Evolutionary conservation across 176 grass and related monocot genomes (phyloP).

Genomic region (Raddia guianensis): DNA sequence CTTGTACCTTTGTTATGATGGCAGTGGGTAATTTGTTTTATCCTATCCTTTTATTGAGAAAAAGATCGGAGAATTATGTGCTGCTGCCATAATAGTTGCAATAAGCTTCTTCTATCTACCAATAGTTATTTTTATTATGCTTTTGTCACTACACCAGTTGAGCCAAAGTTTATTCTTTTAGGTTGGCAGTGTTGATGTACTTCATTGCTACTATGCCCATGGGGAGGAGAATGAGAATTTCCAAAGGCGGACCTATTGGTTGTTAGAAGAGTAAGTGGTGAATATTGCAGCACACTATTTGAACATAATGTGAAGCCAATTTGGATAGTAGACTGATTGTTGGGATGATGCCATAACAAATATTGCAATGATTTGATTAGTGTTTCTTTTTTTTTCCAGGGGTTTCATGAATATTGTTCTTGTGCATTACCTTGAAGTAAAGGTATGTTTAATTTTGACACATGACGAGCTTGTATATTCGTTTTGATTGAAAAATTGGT

Average conservation of each 20-base stretch:
- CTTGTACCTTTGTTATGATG: neutral
- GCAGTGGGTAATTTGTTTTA: neutral
- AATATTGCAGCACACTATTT: slow-evolving; percentile 23
- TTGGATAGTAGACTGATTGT: slow-evolving; percentile 25
- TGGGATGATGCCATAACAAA: slow-evolving; percentile 7
- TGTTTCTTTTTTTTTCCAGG: slow-evolving; percentile 63
- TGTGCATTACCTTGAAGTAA: slow-evolving; percentile 97
- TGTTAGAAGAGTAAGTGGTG: slow-evolving; percentile 91
- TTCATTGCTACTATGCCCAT: slow-evolving; percentile 99
- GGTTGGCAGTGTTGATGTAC: slow-evolving; percentile 99
- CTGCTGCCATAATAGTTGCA: neutral
- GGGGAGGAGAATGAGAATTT: slow-evolving; percentile 92
- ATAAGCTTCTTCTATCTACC: neutral
- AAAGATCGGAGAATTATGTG: neutral
- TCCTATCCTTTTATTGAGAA: neutral
- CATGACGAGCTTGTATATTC: neutral
- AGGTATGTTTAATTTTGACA: slow-evolving; percentile 57
- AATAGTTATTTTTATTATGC: slow-evolving; percentile 40
- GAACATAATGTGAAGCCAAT: slow-evolving; percentile 21
- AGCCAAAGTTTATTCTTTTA: slow-evolving; percentile 42
- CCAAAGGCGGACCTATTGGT: slow-evolving; percentile 97
- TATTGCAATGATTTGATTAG: slow-evolving; percentile 22
- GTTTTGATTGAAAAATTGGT: slow-evolving; percentile 6
- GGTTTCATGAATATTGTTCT: slow-evolving; percentile 95
- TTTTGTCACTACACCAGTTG: slow-evolving; percentile 27